Conservation (phyloP, 352 stramenopile species). For the Peronospora tabacina region DNA sequence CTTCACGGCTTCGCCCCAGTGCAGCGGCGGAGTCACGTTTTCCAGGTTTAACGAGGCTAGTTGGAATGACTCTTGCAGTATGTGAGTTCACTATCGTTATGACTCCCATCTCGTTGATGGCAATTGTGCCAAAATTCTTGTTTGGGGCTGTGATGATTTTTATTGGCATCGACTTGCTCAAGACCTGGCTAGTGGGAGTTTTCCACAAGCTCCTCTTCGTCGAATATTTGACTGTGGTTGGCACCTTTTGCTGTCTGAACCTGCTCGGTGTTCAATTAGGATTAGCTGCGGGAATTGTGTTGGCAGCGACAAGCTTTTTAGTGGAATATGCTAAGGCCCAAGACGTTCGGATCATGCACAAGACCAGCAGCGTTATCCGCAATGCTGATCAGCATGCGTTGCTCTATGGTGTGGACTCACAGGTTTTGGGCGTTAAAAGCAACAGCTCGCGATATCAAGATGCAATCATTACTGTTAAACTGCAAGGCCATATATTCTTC, state of each 20-base stretch:
- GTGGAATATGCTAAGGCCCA: slow-evolving; percentile 72
- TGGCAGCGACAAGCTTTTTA: slow-evolving; percentile 72
- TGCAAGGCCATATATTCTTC: slow-evolving; percentile 77
- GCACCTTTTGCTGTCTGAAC: slow-evolving; percentile 89
- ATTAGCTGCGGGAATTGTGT: slow-evolving; percentile 32
- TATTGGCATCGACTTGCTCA: slow-evolving; percentile 93
- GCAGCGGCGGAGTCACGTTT: slow-evolving; percentile 26
- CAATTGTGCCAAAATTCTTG: slow-evolving; percentile 92
- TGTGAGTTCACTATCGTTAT: slow-evolving; percentile 62
- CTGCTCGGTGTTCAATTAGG: slow-evolving; percentile 88
- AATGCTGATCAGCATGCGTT: slow-evolving; percentile 55
- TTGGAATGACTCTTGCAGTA: slow-evolving; percentile 44
- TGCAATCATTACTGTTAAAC: slow-evolving; percentile 53
- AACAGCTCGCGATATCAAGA: slow-evolving; percentile 30
- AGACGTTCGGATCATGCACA: slow-evolving; percentile 45
- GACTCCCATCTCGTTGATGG: slow-evolving; percentile 85
- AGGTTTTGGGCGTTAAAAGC: slow-evolving; percentile 6
- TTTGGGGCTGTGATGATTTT: slow-evolving; percentile 96
- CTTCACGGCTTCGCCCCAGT: slow-evolving; percentile 48
- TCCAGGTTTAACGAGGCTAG: slow-evolving; percentile 51
- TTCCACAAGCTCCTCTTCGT: slow-evolving; percentile 49
- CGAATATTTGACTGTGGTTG: slow-evolving; percentile 88
- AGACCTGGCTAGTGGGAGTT: slow-evolving; percentile 58
- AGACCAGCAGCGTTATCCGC: slow-evolving; percentile 57
- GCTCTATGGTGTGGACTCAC: slow-evolving; percentile 28